phyloP scores from a whole-genome alignment of 2,329 filamentous ascomycete species.

The Phaeoacremonium minimum region DNA sequence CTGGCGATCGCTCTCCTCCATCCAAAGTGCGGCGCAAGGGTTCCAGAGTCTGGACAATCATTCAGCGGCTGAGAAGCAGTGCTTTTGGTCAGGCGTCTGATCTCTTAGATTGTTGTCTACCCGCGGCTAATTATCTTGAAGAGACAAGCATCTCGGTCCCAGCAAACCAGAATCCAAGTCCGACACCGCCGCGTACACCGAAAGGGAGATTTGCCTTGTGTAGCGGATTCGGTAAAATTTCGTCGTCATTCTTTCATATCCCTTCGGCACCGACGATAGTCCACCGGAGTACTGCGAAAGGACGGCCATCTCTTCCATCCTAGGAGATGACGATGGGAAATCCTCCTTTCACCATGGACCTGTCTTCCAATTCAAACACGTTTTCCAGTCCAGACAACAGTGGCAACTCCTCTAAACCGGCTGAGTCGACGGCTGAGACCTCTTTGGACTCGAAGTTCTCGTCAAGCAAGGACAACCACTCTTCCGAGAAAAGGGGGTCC shows the following conservation, averaged over 20 bases:
- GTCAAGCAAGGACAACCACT: conserved; percentile 19
- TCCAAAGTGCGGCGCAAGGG: conserved; percentile 33
- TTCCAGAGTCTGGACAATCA: conserved; percentile 34
- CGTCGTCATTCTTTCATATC: conserved; percentile 30
- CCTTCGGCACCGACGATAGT: conserved; percentile 37
- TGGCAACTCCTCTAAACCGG: conserved; percentile 10
- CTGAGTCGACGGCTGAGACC: conserved; percentile 27
- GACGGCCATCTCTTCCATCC: conserved; percentile 28
- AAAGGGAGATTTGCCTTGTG: neutral
- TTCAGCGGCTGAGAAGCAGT: conserved; percentile 37
- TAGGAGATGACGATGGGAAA: conserved; percentile 20
- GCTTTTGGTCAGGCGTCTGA: too few relatives aligned
- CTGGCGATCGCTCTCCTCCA: conserved; percentile 16
- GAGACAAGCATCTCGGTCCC: too few relatives aligned
- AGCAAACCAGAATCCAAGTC: too few relatives aligned
- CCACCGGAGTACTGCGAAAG: conserved; percentile 31
- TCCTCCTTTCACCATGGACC: conserved; percentile 6
- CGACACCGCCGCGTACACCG: conserved; percentile 1
- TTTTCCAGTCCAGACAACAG: conserved; percentile 14
- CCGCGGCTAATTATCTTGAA: too few relatives aligned
- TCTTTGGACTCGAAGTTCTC: conserved; percentile 36
- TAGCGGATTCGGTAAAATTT: conserved; percentile 18
- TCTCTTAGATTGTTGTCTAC: too few relatives aligned
- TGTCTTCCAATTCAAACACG: conserved; percentile 17
- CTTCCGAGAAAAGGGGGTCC: conserved; percentile 20